Evolutionary conservation across 192 early-diverging fungal genomes (phyloP).

Genomic region (Coemansia sp.): DNA sequence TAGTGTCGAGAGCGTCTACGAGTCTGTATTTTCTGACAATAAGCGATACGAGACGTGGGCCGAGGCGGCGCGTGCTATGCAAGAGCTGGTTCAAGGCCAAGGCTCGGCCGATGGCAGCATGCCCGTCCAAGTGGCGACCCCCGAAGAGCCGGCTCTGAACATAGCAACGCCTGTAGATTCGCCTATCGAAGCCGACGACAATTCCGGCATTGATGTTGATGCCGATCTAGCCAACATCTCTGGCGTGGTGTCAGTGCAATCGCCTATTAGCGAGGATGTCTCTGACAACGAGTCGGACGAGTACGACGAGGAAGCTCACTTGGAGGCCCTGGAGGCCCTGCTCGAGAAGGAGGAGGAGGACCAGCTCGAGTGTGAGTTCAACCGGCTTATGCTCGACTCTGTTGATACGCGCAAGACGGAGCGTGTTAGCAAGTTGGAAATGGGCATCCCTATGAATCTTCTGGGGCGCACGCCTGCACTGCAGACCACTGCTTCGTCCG

Average conservation of each 20-base stretch:
- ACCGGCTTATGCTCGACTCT: slow-evolving; percentile 90
- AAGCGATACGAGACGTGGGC: slow-evolving; percentile 65
- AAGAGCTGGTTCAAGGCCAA: neutral
- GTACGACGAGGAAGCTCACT: slow-evolving; percentile 48
- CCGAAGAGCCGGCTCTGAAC: neutral
- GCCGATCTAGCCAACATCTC: neutral
- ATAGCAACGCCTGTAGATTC: neutral
- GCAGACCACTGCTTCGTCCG: slow-evolving; percentile 11
- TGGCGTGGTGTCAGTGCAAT: neutral
- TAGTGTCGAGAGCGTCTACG: slow-evolving; percentile 79
- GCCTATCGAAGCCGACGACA: neutral
- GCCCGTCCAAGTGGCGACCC: neutral
- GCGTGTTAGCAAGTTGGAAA: slow-evolving; percentile 73
- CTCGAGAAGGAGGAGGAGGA: slow-evolving; percentile 78
- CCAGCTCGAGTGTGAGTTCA: slow-evolving; percentile 89
- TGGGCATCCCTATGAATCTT: slow-evolving; percentile 82
- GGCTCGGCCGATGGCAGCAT: neutral
- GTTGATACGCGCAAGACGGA: slow-evolving; percentile 77
- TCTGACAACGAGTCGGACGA: slow-evolving; percentile 5
- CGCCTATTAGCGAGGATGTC: neutral
- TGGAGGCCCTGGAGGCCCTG: slow-evolving; percentile 73
- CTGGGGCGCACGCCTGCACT: slow-evolving; percentile 34
- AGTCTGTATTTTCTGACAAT: slow-evolving; percentile 66
- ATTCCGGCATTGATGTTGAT: neutral
- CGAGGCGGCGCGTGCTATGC: slow-evolving; percentile 77